A percentile compares a stretch with the other conserved stretches of the same genome.
Evolutionary conservation across 1,284 basidiomycete genomes (phyloP).

Genomic region (Ceratorhiza oryzae-sativae): DNA sequence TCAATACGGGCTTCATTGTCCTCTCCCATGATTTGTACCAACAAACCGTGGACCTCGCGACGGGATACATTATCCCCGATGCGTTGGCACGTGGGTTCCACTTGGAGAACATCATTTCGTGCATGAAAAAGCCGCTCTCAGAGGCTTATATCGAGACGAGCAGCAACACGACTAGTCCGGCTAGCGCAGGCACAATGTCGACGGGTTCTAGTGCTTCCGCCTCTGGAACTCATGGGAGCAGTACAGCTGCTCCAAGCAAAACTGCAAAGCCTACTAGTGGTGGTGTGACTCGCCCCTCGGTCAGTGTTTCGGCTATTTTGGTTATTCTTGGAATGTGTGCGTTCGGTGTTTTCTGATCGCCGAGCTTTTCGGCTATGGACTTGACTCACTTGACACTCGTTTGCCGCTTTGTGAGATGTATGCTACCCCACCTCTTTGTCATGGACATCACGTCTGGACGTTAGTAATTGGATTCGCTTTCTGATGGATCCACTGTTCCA

Average conservation of each 20-base stretch:
- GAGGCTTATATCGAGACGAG: slow-evolving; percentile 44
- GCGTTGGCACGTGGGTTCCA: slow-evolving; percentile 40
- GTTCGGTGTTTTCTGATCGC: not conserved
- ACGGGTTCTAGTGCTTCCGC: not conserved
- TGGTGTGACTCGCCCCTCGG: not conserved
- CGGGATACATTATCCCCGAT: slow-evolving; percentile 43
- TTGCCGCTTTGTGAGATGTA: not conserved
- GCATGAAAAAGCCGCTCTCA: slow-evolving; percentile 43
- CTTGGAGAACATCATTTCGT: slow-evolving; percentile 41
- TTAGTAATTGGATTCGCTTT: not conserved
- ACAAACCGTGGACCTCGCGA: slow-evolving; percentile 46
- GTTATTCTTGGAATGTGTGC: not conserved
- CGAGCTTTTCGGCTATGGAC: not conserved
- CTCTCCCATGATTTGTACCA: slow-evolving; percentile 45
- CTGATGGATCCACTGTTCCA: too few relatives aligned
- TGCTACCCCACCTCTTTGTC: not conserved
- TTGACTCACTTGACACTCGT: slow-evolving; percentile 1
- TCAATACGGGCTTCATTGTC: slow-evolving; percentile 43
- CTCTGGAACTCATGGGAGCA: not conserved
- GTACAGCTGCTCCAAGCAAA: not conserved
- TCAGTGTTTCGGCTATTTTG: not conserved
- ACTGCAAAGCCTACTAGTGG: not conserved
- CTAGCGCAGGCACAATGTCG: slow-evolving; percentile 5
- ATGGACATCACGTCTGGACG: not conserved
- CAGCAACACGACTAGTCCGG: slow-evolving; percentile 20